Evolutionary conservation across 352 stramenopile species (phyloP), one percentile per base, ranked within the genome.

Genomic region (Pythium rishiriense): DNA sequence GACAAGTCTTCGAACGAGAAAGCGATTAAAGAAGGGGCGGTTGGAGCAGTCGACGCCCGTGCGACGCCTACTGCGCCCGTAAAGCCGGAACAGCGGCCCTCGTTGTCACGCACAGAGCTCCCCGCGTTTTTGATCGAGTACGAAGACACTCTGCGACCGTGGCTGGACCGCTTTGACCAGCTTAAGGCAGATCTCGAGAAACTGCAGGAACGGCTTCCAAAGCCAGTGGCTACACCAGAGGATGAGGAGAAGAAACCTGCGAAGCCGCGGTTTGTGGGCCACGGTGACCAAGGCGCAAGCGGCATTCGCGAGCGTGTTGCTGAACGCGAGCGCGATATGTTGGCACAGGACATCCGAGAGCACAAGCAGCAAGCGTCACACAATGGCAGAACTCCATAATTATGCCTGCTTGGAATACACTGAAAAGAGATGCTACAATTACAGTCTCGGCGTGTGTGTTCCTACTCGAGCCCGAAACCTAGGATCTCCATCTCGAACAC

Each of bases 401-500:
- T 52, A 39, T 41, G 37, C n/a, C 12, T 43, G 37, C n/a, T 35
- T 43, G 37, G 14, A 43, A 43, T 43, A 43, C 37, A 43, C n/a
- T 6, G 37, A 43, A 43, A 43, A 17, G 37, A 43, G 37, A 43
- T n/a, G n/a, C 9, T n/a, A 43, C 10, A 17, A 21, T 17, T n/a
- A 43, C 37, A 1, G 11, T n/a, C 37, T n/a, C 37, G 14, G 14
- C 14, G 14, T n/a, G 5, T 11, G 31, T 35, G 10, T 35, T 10
- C 37, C 49, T 83, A 91, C 69, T 91, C 82, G 43, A 91, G 79
- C 17, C 82, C 82, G 73, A 91, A 91, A 22, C 82, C 82, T 26
- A 83, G 76, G 58, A 91, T 90, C 64, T 91, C 83, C 83, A 91
- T 91, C 77, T 99, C 79, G 53, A 86, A 89, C 47, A 92, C 86